These are phyloP conservation scores for Sequoiadendron giganteum DNA, from an alignment of 75 land plant genomes.

Conservation along the genomic window DNA sequence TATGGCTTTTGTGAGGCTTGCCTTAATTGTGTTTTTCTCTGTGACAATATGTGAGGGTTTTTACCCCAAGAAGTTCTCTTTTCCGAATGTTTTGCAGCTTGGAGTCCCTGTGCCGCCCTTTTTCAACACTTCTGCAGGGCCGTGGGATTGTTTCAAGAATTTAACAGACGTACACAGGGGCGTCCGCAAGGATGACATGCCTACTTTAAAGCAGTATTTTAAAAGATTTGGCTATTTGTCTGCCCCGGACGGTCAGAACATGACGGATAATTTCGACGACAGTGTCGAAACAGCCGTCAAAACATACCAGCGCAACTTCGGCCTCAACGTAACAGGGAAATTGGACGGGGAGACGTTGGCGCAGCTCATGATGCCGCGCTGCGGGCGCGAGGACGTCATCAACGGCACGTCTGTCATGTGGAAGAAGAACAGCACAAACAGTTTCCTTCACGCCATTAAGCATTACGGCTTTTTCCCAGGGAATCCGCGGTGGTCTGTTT, in stretches of 20 bases:
- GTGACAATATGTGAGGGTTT: neutral
- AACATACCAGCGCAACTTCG: slow-evolving; percentile 30
- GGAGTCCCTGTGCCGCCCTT: neutral
- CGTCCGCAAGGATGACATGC: slow-evolving; percentile 15
- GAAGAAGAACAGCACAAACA: neutral
- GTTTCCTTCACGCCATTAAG: neutral
- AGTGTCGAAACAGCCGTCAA: slow-evolving; percentile 21
- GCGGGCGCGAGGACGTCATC: slow-evolving; percentile 34
- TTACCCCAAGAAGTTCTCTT: neutral
- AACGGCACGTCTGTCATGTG: slow-evolving; percentile 23
- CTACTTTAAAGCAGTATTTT: slow-evolving; percentile 28
- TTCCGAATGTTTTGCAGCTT: neutral
- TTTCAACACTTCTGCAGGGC: neutral
- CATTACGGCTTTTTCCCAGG: slow-evolving; percentile 50
- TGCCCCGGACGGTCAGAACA: neutral
- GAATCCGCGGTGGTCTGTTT: slow-evolving; percentile 7
- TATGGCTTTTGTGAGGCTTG: neutral
- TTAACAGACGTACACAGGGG: slow-evolving; percentile 10
- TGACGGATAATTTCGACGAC: slow-evolving; percentile 15
- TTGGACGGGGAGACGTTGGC: slow-evolving; percentile 24
- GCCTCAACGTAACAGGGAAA: slow-evolving; percentile 25
- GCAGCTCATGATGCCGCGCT: slow-evolving; percentile 26
- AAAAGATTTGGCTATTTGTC: slow-evolving; percentile 32
- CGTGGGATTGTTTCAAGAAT: slow-evolving; percentile 15
- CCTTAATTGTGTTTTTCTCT: neutral